phyloP scores from a whole-genome alignment of 2,329 filamentous ascomycete genomes.

The Paecilomyces sp. region DNA sequence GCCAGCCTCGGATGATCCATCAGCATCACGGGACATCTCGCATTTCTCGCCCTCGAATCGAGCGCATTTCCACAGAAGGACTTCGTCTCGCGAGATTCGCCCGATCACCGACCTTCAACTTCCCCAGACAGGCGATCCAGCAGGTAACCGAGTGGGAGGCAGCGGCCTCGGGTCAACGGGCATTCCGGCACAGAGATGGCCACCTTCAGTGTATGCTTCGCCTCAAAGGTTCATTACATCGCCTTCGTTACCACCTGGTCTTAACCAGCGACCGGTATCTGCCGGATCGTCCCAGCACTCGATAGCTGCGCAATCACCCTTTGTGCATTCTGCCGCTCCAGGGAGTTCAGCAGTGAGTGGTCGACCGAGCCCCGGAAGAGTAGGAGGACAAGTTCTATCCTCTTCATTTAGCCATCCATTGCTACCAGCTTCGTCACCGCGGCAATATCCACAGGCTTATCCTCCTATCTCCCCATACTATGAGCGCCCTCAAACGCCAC shows the following conservation, averaged over 20 bases:
- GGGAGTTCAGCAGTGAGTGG: slow-evolving; percentile 17
- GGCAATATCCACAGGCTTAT: slow-evolving; percentile 23
- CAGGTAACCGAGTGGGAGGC: slow-evolving; percentile 10
- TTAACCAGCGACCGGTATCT: slow-evolving; percentile 24
- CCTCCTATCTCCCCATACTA: slow-evolving; percentile 21
- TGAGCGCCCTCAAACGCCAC: slow-evolving; percentile 15
- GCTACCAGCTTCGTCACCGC: slow-evolving; percentile 23
- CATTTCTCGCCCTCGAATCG: slow-evolving; percentile 14
- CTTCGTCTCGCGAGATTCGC: slow-evolving; percentile 30
- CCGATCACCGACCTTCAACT: slow-evolving; percentile 31
- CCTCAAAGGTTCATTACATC: slow-evolving; percentile 20
- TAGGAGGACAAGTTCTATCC: slow-evolving; percentile 18
- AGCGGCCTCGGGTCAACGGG: slow-evolving; percentile 14
- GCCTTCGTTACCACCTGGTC: slow-evolving; percentile 14
- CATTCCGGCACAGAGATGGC: slow-evolving; percentile 25
- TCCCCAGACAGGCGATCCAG: slow-evolving; percentile 6
- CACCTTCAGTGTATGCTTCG: slow-evolving; percentile 21
- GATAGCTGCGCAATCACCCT: slow-evolving; percentile 9
- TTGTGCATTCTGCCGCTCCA: slow-evolving; percentile 1
- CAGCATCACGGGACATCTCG: slow-evolving; percentile 17
- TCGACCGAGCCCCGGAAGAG: slow-evolving; percentile 11
- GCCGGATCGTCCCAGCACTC: slow-evolving; percentile 21
- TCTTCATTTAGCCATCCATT: slow-evolving; percentile 19
- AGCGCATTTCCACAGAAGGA: slow-evolving; percentile 22
- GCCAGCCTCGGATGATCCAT: slow-evolving; percentile 19